Evolutionary conservation across 1,284 basidiomycete genomes (phyloP).

Genomic region (Singerocomus rubriflavus): DNA sequence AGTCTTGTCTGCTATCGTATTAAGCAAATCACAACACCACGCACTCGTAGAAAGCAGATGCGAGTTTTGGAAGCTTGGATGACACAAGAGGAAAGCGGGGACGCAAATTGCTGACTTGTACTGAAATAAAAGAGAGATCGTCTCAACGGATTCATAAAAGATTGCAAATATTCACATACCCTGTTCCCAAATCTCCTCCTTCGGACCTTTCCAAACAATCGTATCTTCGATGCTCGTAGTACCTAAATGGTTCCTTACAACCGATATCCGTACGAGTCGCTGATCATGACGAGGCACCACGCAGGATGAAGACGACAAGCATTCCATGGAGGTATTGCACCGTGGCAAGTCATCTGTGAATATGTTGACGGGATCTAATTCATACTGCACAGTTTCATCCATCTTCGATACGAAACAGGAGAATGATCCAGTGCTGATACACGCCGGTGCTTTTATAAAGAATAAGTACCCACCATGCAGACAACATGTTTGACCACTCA

Average conservation of each 20-base stretch:
- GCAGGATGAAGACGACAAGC: slow-evolving; percentile 41
- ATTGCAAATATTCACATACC: slow-evolving; percentile 38
- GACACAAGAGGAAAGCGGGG: slow-evolving; percentile 49
- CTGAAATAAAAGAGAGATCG: slow-evolving; percentile 34
- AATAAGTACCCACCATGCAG: slow-evolving; percentile 27
- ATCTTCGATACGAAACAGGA: slow-evolving; percentile 46
- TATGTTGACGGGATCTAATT: slow-evolving; percentile 53
- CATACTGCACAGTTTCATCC: slow-evolving; percentile 34
- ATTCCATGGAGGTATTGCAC: slow-evolving; percentile 36
- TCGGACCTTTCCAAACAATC: slow-evolving; percentile 67
- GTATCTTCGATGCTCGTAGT: slow-evolving; percentile 25
- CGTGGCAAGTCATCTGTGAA: slow-evolving; percentile 39
- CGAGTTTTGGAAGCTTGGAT: slow-evolving; percentile 38
- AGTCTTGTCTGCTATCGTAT: not conserved
- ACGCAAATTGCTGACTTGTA: slow-evolving; percentile 48
- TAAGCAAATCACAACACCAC: slow-evolving; percentile 21
- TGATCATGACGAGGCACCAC: slow-evolving; percentile 44
- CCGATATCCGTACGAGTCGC: slow-evolving; percentile 48
- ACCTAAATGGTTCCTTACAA: slow-evolving; percentile 18
- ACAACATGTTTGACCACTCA: slow-evolving; percentile 8
- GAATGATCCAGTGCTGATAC: slow-evolving; percentile 3
- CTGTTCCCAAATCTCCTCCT: slow-evolving; percentile 65
- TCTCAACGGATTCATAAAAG: not conserved
- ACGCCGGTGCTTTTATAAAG: slow-evolving; percentile 11
- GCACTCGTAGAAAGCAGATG: slow-evolving; percentile 46